These are phyloP conservation scores for Umbelopsis sp. DNA, from an alignment of 192 early-diverging fungal genomes.

Conservation along the genomic window DNA sequence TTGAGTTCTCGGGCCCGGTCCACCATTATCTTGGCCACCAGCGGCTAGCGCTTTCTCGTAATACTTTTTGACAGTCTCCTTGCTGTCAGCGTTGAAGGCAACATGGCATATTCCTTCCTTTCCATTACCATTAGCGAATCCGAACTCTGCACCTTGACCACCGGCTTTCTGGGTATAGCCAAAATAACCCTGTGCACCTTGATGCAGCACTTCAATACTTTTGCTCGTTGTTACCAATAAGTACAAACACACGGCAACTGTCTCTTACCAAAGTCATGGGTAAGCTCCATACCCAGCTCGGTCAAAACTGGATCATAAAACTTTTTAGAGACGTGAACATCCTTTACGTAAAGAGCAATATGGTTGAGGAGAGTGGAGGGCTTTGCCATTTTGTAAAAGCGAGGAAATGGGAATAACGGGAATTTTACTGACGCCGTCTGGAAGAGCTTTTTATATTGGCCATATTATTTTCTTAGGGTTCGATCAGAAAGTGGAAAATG, in stretches of 20 bases:
- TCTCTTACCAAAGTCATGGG: neutral
- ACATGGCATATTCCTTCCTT: neutral
- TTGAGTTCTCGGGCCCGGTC: neutral
- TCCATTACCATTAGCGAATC: neutral
- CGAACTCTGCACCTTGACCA: constrained; percentile 1
- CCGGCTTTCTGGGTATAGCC: neutral
- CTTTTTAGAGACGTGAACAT: neutral
- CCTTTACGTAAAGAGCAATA: neutral
- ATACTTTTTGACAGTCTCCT: neutral
- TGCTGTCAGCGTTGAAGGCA: neutral
- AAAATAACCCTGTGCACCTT: neutral
- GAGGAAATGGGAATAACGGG: neutral
- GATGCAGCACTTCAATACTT: no score
- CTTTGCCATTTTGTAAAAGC: neutral
- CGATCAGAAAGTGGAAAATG: no score
- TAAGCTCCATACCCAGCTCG: neutral
- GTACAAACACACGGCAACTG: no score
- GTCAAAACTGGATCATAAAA: neutral
- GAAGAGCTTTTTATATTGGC: neutral
- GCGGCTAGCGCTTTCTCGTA: neutral
- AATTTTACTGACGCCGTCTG: neutral
- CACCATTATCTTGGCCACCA: constrained; percentile 24
- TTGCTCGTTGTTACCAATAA: no score
- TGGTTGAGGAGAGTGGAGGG: neutral
- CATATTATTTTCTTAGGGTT: no score